Conservation (phyloP, 306 rosid genomes). For the Erythrophleum fordii region DNA sequence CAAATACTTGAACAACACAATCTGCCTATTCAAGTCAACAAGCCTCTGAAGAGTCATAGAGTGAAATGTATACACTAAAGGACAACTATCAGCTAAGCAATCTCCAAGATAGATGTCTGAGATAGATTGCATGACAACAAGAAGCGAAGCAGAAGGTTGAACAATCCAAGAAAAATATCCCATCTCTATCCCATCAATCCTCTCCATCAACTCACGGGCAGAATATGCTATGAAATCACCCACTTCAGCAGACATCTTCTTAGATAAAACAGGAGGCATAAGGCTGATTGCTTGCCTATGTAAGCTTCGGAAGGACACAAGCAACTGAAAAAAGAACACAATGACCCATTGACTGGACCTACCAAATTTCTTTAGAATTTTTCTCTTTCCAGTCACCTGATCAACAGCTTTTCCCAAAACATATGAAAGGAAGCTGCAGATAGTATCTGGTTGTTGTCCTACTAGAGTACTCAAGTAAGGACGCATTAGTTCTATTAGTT, state of each 20-base stretch:
- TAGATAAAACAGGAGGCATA: constrained; percentile 70
- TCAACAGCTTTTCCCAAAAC: constrained; percentile 49
- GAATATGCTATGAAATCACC: constrained; percentile 67
- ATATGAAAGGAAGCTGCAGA: constrained; percentile 59
- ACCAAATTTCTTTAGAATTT: constrained; percentile 53
- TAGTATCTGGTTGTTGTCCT: constrained; percentile 57
- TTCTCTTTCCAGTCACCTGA: constrained; percentile 47
- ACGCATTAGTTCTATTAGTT: constrained; percentile 53
- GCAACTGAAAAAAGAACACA: constrained; percentile 76
- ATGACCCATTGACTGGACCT: constrained; percentile 71
- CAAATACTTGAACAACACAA: constrained; percentile 64
- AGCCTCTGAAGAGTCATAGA: constrained; percentile 88
- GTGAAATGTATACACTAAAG: constrained; percentile 69
- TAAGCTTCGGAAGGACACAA: constrained; percentile 71
- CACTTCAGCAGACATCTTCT: constrained; percentile 65
- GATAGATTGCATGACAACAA: constrained; percentile 61
- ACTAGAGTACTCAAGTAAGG: constrained; percentile 78
- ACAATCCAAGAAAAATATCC: constrained; percentile 77
- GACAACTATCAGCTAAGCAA: constrained; percentile 49
- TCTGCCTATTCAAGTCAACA: constrained; percentile 76
- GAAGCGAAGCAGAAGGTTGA: constrained; percentile 78
- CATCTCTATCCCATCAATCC: constrained; percentile 63
- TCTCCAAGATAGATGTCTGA: constrained; percentile 56
- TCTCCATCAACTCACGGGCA: constrained; percentile 74
- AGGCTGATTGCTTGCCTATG: constrained; percentile 73